Conservation (phyloP, 2,329 filamentous ascomycete genomes). For the Exophiala dermatitidis region DNA sequence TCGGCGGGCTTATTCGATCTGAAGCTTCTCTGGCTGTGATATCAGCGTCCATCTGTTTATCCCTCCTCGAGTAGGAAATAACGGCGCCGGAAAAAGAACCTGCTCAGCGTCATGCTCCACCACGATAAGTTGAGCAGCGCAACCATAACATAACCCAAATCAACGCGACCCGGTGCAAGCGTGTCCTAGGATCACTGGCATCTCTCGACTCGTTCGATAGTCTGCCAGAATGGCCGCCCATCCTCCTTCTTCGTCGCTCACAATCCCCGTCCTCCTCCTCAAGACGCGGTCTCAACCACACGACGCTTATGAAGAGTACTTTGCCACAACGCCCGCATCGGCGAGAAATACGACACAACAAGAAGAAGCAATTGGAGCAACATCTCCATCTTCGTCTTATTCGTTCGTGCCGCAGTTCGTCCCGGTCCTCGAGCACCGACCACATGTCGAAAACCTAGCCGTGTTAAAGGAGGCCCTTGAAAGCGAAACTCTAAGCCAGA, state of each 20-base stretch:
- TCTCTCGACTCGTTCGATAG: background rate
- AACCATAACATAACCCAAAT: too few species aligned
- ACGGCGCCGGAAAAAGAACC: too few species aligned
- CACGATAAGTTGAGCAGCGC: too few species aligned
- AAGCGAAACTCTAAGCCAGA: slow-evolving; percentile 28
- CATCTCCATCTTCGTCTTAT: slow-evolving; percentile 12
- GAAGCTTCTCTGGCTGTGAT: too few species aligned
- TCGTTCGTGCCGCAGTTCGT: slow-evolving; percentile 33
- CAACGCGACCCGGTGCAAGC: background rate
- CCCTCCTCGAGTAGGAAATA: too few species aligned
- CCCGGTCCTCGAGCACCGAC: slow-evolving; percentile 42
- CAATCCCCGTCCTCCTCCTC: slow-evolving; percentile 40
- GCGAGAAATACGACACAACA: slow-evolving; percentile 1
- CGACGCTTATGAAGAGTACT: slow-evolving; percentile 42
- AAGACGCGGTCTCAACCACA: slow-evolving; percentile 42
- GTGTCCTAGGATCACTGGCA: background rate
- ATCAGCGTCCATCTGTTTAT: too few species aligned
- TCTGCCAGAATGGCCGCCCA: background rate
- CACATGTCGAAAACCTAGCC: slow-evolving; percentile 33
- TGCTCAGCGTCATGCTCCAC: too few species aligned
- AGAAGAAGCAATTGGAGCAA: background rate
- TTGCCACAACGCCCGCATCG: slow-evolving; percentile 26
- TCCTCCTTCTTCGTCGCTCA: background rate
- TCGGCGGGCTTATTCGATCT: too few species aligned
- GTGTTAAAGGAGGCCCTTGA: slow-evolving; percentile 34